Evolutionary conservation across 2,329 filamentous ascomycete species (phyloP), one percentile per base, ranked within the genome.

Genomic region (Colletotrichum sp.): DNA sequence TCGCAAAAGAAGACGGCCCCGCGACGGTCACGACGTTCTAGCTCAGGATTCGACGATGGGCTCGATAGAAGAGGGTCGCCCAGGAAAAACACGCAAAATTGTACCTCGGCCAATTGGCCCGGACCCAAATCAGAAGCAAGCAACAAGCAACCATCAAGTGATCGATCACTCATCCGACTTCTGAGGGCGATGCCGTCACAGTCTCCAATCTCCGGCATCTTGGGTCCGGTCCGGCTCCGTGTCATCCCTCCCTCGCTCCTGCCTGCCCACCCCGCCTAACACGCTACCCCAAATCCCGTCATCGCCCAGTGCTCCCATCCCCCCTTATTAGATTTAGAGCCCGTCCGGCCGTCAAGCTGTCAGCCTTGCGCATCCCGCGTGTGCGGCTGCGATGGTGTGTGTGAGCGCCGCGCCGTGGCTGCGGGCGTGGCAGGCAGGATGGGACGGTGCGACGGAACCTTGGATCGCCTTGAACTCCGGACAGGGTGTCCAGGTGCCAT

Each of bases 51-150:
- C 52, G 66, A 60, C 16, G 66, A 68, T 25, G 66, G 25, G 52
- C 27, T 52, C 34, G 28, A 55, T 30, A 71, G 70, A 64, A 65
- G 59, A 73, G 71, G 70, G 71, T 69, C 64, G 30, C 30, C 61
- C 59, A 57, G 68, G 52, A 52, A 52, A 52, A 52, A 22, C 44
- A 52, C n/a, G 11, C 39, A 72, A 52, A 69, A 64, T 57, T 69
- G 59, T 76, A 36, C 74, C 74, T 76, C 74, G 74, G 57, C 71
- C 74, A 74, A 69, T 75, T 73, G 73, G 55, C 55, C 73, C 25
- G 19, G 34, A 65, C 16, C 60, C 36, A 71, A 67, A 59, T 65
- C 57, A 39, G 30, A 61, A 25, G 27, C 48, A 63, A 44, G 44
- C 44, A 52, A 13, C 44, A 13, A 52, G 44, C 44, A 52, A 7